Conservation (phyloP, 2,329 filamentous ascomycete genomes). For the Verticillium nubilum region DNA sequence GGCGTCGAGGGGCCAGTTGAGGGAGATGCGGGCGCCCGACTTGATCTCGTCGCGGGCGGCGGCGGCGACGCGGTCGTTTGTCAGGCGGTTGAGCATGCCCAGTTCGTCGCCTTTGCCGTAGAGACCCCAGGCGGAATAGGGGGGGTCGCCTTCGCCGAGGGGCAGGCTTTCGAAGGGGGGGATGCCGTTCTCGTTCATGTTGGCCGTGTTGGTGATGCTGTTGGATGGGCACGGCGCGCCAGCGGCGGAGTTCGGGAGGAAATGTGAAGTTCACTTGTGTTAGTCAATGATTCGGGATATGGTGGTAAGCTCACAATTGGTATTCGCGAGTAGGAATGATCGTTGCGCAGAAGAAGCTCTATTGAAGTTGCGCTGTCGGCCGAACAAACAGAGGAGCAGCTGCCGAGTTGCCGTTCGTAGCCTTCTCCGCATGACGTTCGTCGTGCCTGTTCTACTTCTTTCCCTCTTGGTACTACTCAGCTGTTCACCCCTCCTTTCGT, state of each 20-base stretch:
- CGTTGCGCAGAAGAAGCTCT: not conserved
- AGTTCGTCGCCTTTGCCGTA: conserved; percentile 53
- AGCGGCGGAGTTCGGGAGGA: not conserved
- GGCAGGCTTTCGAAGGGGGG: conserved; percentile 43
- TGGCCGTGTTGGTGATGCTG: not conserved
- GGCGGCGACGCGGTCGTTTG: conserved; percentile 43
- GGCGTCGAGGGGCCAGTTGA: conserved; percentile 26
- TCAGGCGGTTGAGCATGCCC: conserved; percentile 56
- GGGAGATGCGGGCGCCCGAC: conserved; percentile 39
- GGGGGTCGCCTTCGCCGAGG: conserved; percentile 39
- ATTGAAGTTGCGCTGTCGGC: not conserved
- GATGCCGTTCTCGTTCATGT: conserved; percentile 33
- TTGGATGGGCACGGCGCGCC: too few relatives aligned
- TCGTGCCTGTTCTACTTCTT: not conserved
- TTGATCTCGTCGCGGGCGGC: conserved; percentile 47
- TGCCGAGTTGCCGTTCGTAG: not conserved
- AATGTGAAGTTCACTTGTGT: not conserved
- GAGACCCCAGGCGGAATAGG: conserved; percentile 37
- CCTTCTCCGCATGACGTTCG: not conserved
- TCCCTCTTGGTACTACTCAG: not conserved
- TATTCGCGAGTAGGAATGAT: too few relatives aligned
- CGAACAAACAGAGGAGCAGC: not conserved
- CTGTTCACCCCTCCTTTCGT: not conserved
- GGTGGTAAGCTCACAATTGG: not conserved
- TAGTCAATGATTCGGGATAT: not conserved